Evolutionary conservation across 805 yeast species (phyloP).

Genomic region (Dipodascopsis tothii): DNA sequence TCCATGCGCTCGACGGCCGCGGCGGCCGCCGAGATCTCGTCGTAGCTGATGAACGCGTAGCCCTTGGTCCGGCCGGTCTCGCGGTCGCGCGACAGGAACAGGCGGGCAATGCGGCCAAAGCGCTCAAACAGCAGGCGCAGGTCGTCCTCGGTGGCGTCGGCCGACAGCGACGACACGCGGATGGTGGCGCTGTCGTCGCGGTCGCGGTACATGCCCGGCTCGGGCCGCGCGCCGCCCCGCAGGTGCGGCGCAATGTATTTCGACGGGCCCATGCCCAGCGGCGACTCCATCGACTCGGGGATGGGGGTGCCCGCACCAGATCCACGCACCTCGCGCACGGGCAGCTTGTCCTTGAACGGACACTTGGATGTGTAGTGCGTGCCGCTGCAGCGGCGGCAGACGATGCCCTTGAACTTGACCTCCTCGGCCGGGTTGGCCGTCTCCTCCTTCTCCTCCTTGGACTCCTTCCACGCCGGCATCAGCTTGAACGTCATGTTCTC

Average conservation of each 20-base stretch:
- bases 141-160: conserved; percentile 72
- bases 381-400: conserved; percentile 90
- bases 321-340: conserved; percentile 40
- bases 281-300: conserved; percentile 29
- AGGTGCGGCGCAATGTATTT: conserved; percentile 59
- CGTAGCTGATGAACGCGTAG: conserved; percentile 84
- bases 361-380: conserved; percentile 89
- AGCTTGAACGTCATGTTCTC: conserved; percentile 72
- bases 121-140: conserved; percentile 64
- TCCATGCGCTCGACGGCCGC: conserved; percentile 66
- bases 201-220: conserved; percentile 30
- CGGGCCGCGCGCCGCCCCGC: conserved; percentile 35
- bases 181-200: conserved; percentile 84
- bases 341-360: conserved; percentile 88
- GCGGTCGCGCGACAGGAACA: conserved; percentile 78
- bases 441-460: conserved; percentile 56
- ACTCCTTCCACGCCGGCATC: conserved; percentile 42
- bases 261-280: conserved; percentile 30
- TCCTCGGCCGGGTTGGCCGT: conserved; percentile 53
- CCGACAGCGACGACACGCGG: conserved; percentile 85
- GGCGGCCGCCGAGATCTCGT: conserved; percentile 61
- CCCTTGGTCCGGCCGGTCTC: conserved; percentile 94
- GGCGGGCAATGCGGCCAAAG: conserved; percentile 66
- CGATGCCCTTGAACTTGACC: conserved; percentile 42
- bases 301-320: conserved; percentile 36